Evolutionary conservation across 2,329 filamentous ascomycete genomes (phyloP), one percentile per base, ranked within the genome.

Genomic region (Simplicillium sp.): DNA sequence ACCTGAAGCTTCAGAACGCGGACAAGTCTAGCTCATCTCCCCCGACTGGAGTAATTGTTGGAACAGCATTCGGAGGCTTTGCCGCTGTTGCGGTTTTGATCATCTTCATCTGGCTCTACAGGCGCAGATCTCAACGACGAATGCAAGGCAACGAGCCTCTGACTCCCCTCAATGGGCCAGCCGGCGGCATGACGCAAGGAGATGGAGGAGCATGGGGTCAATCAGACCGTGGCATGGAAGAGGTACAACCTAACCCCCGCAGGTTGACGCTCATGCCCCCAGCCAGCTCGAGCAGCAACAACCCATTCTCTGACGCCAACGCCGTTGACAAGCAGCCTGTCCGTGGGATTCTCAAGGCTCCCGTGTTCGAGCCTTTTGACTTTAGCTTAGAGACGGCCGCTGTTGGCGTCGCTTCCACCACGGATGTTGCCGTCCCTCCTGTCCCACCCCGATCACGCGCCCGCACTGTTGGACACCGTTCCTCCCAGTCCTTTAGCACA

Each of bases 241-340:
- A 47, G 14, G 43, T 38, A 32, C 40, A 36, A 36, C 34, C 34
- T 4, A 16, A 18, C 34, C 20, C 20, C 5, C 20, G 20, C 5
- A 25, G 20, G 9, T 25, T 25, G 20, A 25, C 20, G 5, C 20
- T 25, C 6, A 25, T 25, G 20, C 20, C 20, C 9, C 20, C 20
- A 25, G 20, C 6, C 9, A 25, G 20, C 20, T 25, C 20, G 6
- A 25, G 20, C 20, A 25, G 34, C 12, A 49, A 57, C 20, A 52
- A 73, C 45, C 71, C 71, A 3, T 75, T 75, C 49, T 66, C 66
- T 12, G 73, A 77, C 47, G 50, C 53, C 36, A 68, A 73, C 46
- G 59, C 60, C 53, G 56, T 36, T 63, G 65, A 2, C 51, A 65
- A 13, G 47, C 54, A 4, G 55, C 62, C 35, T 32, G 45, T 14